Conservation (phyloP, 1,284 basidiomycete genomes). For the Trichosporon ovoides region DNA sequence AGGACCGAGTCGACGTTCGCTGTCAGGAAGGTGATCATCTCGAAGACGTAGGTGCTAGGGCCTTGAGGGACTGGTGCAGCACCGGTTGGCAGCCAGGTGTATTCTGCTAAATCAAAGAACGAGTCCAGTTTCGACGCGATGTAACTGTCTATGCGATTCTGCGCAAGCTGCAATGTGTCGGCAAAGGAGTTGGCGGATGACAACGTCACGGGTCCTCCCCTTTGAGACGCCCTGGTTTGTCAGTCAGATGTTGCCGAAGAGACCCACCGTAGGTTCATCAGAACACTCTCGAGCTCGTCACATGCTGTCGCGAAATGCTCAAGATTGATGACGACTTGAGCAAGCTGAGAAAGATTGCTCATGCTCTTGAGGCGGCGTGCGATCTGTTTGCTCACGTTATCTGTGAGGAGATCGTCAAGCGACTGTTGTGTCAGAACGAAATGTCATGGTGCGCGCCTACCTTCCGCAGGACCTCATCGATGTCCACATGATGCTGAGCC, state of each 20-base stretch:
- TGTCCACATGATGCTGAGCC: conserved; percentile 81
- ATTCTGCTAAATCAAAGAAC: conserved; percentile 90
- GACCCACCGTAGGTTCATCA: conserved; percentile 65
- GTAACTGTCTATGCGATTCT: conserved; percentile 70
- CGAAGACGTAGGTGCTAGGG: conserved; percentile 85
- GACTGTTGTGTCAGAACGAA: conserved; percentile 51
- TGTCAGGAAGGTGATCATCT: conserved; percentile 91
- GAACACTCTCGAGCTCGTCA: conserved; percentile 72
- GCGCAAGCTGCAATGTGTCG: conserved; percentile 63
- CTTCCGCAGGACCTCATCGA: conserved; percentile 81
- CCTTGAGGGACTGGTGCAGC: conserved; percentile 51
- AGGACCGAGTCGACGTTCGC: conserved; percentile 92
- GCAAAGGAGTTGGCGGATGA: conserved; percentile 56
- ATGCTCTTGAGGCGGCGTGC: conserved; percentile 63
- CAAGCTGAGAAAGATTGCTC: conserved; percentile 84
- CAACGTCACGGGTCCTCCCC: conserved; percentile 61
- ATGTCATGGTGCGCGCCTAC: too few species aligned
- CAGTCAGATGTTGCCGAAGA: background rate
- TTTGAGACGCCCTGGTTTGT: conserved; percentile 62
- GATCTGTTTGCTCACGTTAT: conserved; percentile 75
- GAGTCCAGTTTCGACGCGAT: conserved; percentile 90
- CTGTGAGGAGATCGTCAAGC: conserved; percentile 75
- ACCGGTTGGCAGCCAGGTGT: conserved; percentile 74
- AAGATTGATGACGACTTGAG: conserved; percentile 88
- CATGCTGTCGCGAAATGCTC: conserved; percentile 89